phyloP scores from a whole-genome alignment of 441 rosid species.

The Manihot esculenta region DNA sequence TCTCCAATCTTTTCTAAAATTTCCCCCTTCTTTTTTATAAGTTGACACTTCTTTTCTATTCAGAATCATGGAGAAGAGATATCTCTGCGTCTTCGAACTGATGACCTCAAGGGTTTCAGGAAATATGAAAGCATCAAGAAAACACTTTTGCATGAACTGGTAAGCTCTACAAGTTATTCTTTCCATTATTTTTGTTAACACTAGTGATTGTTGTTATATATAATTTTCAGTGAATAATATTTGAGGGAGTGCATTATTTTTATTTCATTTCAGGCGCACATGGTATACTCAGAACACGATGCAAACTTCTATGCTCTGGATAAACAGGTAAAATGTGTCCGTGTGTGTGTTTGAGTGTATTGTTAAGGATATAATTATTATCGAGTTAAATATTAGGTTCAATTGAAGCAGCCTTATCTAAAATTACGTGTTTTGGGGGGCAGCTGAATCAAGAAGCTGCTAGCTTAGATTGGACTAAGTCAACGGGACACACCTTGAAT shows the following conservation, averaged over 20 bases:
- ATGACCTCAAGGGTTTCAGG: constrained; percentile 92
- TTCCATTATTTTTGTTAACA: constrained; percentile 4
- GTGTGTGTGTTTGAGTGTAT: background rate
- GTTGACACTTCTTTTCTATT: constrained; percentile 28
- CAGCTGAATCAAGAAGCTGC: constrained; percentile 90
- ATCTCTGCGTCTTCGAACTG: constrained; percentile 93
- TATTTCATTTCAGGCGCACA: constrained; percentile 75
- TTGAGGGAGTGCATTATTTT: constrained; percentile 18
- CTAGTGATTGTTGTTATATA: background rate
- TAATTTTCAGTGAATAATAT: constrained; percentile 7
- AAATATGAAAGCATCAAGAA: constrained; percentile 89
- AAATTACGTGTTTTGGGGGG: constrained; percentile 13
- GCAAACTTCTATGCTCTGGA: constrained; percentile 79
- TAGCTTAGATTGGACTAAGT: constrained; percentile 90
- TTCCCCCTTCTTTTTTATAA: background rate
- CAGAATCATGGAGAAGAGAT: constrained; percentile 98
- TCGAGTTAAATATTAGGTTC: constrained; percentile 7
- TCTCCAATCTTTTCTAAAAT: background rate
- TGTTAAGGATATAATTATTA: background rate
- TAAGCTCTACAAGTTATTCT: constrained; percentile 32
- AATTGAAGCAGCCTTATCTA: constrained; percentile 11
- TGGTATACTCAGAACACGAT: constrained; percentile 92
- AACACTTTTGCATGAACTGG: constrained; percentile 96
- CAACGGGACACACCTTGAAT: constrained; percentile 65
- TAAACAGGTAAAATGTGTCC: constrained; percentile 58